These are phyloP conservation scores for Acacia crassicarpa DNA, from an alignment of 306 rosid species.

Conservation along the genomic window DNA sequence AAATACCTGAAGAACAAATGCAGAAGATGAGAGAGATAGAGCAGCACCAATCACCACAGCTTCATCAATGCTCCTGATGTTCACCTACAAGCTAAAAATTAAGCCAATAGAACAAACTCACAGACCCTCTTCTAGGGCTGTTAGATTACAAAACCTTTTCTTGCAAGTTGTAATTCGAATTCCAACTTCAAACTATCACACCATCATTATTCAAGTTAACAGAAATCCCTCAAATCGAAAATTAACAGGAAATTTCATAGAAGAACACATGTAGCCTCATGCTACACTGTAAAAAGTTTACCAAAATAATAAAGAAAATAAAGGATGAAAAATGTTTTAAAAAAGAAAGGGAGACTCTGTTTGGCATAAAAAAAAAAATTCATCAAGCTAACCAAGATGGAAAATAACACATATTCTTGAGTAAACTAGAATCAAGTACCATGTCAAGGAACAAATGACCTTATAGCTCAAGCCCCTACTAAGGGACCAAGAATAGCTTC, in stretches of 20 bases:
- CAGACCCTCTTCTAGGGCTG: neutral
- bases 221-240: neutral
- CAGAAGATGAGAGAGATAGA: constrained; percentile 95
- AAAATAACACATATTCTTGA: neutral
- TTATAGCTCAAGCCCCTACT: neutral
- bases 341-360: no score
- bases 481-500: neutral
- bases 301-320: neutral
- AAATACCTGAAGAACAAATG: constrained; percentile 97
- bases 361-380: neutral
- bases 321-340: neutral
- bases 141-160: neutral
- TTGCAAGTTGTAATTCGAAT: neutral
- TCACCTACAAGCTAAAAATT: constrained; percentile 61
- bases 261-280: neutral
- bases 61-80: constrained; percentile 96
- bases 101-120: constrained; percentile 13
- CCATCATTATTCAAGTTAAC: neutral
- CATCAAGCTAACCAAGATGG: neutral
- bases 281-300: neutral
- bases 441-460: constrained; percentile 11
- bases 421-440: constrained; percentile 12
- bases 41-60: constrained; percentile 99
- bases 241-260: neutral
- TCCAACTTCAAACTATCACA: neutral